These are phyloP conservation scores for Salvia splendens DNA, from an alignment of 257 asterid genomes.

Conservation along the genomic window DNA sequence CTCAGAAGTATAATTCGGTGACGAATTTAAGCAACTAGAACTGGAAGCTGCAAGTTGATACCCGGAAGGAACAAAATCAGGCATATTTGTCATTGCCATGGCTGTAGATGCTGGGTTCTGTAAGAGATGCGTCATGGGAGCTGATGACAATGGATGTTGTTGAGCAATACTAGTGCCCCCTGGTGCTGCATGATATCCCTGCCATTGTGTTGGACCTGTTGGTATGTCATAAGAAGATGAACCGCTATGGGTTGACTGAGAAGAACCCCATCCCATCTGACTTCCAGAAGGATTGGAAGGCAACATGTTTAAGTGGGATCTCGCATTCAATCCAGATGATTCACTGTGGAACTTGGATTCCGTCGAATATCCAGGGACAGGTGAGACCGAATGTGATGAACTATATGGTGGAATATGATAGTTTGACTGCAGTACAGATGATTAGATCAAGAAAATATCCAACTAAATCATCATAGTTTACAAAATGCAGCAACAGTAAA, in stretches of 20 bases:
- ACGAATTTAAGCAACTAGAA: constrained; percentile 25
- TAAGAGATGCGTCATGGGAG: constrained; percentile 32
- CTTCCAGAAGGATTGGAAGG: constrained; percentile 47
- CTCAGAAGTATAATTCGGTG: constrained; percentile 38
- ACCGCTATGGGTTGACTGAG: constrained; percentile 39
- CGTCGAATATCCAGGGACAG: constrained; percentile 37
- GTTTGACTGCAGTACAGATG: constrained; percentile 49
- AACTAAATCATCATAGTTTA: constrained; percentile 5
- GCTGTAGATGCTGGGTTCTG: constrained; percentile 41
- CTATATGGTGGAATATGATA: constrained; percentile 41
- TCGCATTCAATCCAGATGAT: constrained; percentile 39
- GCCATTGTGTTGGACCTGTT: constrained; percentile 36
- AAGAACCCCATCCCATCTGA: constrained; percentile 45
- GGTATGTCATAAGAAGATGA: constrained; percentile 44
- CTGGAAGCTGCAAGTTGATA: constrained; percentile 41
- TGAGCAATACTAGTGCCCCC: constrained; percentile 39
- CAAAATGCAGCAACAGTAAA: not conserved
- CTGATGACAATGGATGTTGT: constrained; percentile 33
- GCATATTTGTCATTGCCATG: constrained; percentile 29
- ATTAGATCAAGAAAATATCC: constrained; percentile 20
- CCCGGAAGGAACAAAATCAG: constrained; percentile 38
- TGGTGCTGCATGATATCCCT: constrained; percentile 42
- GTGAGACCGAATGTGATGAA: constrained; percentile 41
- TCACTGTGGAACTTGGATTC: constrained; percentile 43
- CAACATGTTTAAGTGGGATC: constrained; percentile 35